Percentiles rank a stretch among this genome's conserved stretches.
phyloP scores from a whole-genome alignment of 805 yeast species.

The Ogataea haglerorum region DNA sequence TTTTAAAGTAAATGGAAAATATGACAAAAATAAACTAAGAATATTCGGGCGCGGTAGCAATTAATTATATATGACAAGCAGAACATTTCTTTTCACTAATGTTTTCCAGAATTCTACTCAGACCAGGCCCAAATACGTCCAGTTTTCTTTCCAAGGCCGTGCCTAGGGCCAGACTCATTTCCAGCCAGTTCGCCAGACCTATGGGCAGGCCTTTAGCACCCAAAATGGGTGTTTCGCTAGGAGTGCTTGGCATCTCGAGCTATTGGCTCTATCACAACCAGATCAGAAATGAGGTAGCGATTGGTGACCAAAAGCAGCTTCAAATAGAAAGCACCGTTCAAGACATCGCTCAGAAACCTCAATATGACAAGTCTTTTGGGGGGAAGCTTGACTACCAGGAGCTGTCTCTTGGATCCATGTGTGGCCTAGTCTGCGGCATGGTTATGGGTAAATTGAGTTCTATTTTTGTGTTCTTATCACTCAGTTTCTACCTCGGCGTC shows the following conservation, averaged over 20 bases:
- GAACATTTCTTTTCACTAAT: conserved; percentile 3
- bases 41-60: conserved; percentile 15
- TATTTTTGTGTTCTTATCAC: conserved; percentile 46
- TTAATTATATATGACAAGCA: conserved; percentile 1
- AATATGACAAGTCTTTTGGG: conserved; percentile 37
- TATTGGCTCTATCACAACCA: conserved; percentile 19
- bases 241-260: conserved; percentile 21
- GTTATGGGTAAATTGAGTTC: conserved; percentile 59
- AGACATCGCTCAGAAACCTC: conserved; percentile 17
- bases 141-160: background rate
- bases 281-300: conserved; percentile 20
- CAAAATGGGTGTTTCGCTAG: conserved; percentile 17
- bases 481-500: conserved; percentile 41
- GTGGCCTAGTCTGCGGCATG: conserved; percentile 57
- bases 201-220: conserved; percentile 3
- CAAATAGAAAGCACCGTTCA: conserved; percentile 14
- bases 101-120: conserved; percentile 8
- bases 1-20: background rate
- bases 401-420: conserved; percentile 58
- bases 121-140: background rate
- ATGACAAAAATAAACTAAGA: too few relatives aligned
- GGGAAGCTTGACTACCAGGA: conserved; percentile 57
- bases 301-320: conserved; percentile 9
- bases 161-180: background rate
- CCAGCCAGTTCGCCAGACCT: background rate